phyloP scores from a whole-genome alignment of 768 basidiomycete genomes.

The Inosperma sp. region DNA sequence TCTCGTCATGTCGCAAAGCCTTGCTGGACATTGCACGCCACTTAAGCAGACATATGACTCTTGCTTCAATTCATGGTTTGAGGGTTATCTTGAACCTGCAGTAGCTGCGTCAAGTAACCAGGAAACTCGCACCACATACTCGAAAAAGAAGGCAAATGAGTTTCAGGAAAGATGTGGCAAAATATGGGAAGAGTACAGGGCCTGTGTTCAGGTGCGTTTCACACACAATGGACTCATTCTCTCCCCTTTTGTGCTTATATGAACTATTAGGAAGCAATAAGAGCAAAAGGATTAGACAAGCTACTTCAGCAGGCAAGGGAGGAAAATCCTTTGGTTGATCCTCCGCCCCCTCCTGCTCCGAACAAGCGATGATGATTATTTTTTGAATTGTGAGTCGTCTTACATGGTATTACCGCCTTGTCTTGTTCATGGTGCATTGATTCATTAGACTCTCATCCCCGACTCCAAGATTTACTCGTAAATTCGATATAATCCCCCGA shows the following conservation, averaged over 20 bases:
- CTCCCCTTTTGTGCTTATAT: neutral
- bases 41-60: conserved; percentile 87
- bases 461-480: too few relatives aligned
- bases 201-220: conserved; percentile 72
- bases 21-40: conserved; percentile 81
- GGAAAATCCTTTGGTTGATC: conserved; percentile 71
- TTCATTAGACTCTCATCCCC: too few relatives aligned
- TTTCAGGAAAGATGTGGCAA: conserved; percentile 83
- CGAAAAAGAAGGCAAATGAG: conserved; percentile 78
- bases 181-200: conserved; percentile 75
- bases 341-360: conserved; percentile 38
- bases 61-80: conserved; percentile 98
- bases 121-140: conserved; percentile 48
- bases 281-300: conserved; percentile 69
- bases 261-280: conserved; percentile 61
- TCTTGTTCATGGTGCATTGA: too few relatives aligned
- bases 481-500: too few relatives aligned
- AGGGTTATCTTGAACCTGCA: conserved; percentile 89
- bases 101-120: conserved; percentile 38
- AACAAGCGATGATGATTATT: neutral
- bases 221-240: neutral
- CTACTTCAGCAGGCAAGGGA: conserved; percentile 75
- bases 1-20: conserved; percentile 81
- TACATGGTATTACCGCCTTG: too few relatives aligned
- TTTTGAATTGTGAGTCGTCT: too few relatives aligned